phyloP scores from a whole-genome alignment of 2,329 filamentous ascomycete species.

The Epichloe bromicola region DNA sequence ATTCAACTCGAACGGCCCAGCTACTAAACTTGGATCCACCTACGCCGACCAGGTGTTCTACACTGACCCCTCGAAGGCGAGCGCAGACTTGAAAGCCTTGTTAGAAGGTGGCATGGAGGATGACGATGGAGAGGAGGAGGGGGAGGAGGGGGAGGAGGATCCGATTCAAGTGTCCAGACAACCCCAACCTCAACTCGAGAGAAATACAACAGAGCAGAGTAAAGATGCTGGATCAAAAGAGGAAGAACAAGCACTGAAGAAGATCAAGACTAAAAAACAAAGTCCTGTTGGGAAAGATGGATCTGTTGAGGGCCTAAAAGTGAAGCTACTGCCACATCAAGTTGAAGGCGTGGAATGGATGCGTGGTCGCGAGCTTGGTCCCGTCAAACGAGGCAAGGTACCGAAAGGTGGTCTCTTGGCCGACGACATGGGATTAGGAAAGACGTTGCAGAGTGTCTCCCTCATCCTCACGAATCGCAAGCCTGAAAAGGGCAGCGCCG shows the following conservation, averaged over 20 bases:
- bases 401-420: conserved; percentile 91
- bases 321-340: conserved; percentile 86
- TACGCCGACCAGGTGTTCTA: conserved; percentile 42
- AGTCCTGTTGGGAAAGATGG: conserved; percentile 30
- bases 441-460: conserved; percentile 88
- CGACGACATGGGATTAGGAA: conserved; percentile 94
- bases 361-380: conserved; percentile 79
- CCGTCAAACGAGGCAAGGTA: conserved; percentile 65
- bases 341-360: conserved; percentile 93
- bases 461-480: conserved; percentile 75
- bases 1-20: conserved; percentile 29
- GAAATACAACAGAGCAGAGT: conserved; percentile 3
- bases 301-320: conserved; percentile 63
- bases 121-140: conserved; percentile 36
- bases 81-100: conserved; percentile 67
- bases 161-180: background rate
- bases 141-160: background rate
- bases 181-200: background rate
- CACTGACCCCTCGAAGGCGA: conserved; percentile 58
- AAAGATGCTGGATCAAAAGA: conserved; percentile 10
- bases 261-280: conserved; percentile 9
- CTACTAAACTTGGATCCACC: conserved; percentile 5
- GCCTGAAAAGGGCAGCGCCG: conserved; percentile 41
- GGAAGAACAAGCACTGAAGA: conserved; percentile 7
- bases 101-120: conserved; percentile 71